Evolutionary conservation across 2,329 filamentous ascomycete genomes (phyloP).

Genomic region (Alternaria dauci): DNA sequence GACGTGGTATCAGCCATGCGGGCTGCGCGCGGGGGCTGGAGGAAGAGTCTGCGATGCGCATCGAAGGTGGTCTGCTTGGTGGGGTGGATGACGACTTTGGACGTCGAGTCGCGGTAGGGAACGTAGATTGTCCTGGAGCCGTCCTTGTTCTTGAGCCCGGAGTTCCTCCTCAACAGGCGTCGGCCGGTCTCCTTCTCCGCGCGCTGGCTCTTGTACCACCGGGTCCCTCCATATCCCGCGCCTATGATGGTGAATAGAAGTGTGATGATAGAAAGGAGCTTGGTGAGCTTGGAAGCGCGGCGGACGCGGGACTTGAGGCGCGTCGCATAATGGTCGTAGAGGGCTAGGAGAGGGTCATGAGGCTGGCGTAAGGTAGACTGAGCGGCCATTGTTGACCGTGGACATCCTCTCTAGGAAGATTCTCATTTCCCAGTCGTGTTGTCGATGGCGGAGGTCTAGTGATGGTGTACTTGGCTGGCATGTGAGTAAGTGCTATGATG

Average conservation of each 20-base stretch:
- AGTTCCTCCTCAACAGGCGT: slow-evolving; percentile 87
- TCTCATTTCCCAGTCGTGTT: slow-evolving; percentile 36
- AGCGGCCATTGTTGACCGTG: slow-evolving; percentile 72
- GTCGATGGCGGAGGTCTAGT: slow-evolving; percentile 7
- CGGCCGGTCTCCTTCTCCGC: slow-evolving; percentile 84
- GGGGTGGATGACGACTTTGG: slow-evolving; percentile 88
- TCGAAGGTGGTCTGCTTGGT: slow-evolving; percentile 96
- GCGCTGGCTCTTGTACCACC: slow-evolving; percentile 75
- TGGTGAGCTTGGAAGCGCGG: slow-evolving; percentile 73
- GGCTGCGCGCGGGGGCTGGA: slow-evolving; percentile 86
- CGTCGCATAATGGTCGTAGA: slow-evolving; percentile 60
- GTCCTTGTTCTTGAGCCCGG: slow-evolving; percentile 91
- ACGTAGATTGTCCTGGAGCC: slow-evolving; percentile 95
- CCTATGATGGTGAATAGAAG: slow-evolving; percentile 81
- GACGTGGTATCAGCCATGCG: slow-evolving; percentile 70
- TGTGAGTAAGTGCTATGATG: slow-evolving; percentile 30
- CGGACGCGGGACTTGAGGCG: slow-evolving; percentile 62
- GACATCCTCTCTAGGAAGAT: slow-evolving; percentile 25
- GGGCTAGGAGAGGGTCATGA: slow-evolving; percentile 56
- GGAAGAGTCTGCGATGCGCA: slow-evolving; percentile 89
- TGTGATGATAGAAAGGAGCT: slow-evolving; percentile 77
- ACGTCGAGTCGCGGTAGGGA: slow-evolving; percentile 84
- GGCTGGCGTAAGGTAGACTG: slow-evolving; percentile 77
- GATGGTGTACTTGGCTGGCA: slow-evolving; percentile 23
- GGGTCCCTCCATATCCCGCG: slow-evolving; percentile 78